phyloP scores from a whole-genome alignment of 768 basidiomycete genomes.

The Tephrocybe sp. region DNA sequence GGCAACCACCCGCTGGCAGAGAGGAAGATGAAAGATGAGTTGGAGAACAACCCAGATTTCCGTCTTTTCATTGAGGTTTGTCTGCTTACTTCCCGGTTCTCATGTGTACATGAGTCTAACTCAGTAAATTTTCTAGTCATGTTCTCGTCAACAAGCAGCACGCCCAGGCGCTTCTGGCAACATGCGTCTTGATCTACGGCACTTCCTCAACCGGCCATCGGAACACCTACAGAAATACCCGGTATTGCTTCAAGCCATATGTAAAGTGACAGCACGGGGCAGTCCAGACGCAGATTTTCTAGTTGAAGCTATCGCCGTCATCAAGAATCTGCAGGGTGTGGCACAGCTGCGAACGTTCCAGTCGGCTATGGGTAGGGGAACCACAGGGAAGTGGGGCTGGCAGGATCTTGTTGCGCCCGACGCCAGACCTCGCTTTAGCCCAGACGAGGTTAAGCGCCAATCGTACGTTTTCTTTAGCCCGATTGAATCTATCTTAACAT shows the following conservation, averaged over 20 bases:
- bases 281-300: conserved; percentile 87
- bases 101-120: background rate
- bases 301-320: conserved; percentile 74
- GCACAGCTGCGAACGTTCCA: conserved; percentile 90
- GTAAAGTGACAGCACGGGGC: conserved; percentile 74
- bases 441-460: conserved; percentile 82
- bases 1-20: conserved; percentile 86
- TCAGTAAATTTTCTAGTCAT: conserved; percentile 31
- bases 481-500: background rate
- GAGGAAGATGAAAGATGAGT: conserved; percentile 82
- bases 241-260: conserved; percentile 81
- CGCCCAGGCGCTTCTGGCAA: conserved; percentile 37
- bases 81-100: background rate
- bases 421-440: conserved; percentile 53
- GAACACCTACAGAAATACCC: conserved; percentile 90
- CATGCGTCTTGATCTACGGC: conserved; percentile 64
- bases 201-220: conserved; percentile 75
- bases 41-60: conserved; percentile 81
- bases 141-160: conserved; percentile 40
- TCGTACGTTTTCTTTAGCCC: conserved; percentile 52
- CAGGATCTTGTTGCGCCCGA: conserved; percentile 78
- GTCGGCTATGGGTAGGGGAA: conserved; percentile 80
- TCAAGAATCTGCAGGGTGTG: conserved; percentile 77
- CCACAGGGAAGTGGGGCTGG: conserved; percentile 85
- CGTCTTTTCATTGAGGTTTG: conserved; percentile 83